phyloP scores from a whole-genome alignment of 257 asterid genomes.

The Solanum commersonii region DNA sequence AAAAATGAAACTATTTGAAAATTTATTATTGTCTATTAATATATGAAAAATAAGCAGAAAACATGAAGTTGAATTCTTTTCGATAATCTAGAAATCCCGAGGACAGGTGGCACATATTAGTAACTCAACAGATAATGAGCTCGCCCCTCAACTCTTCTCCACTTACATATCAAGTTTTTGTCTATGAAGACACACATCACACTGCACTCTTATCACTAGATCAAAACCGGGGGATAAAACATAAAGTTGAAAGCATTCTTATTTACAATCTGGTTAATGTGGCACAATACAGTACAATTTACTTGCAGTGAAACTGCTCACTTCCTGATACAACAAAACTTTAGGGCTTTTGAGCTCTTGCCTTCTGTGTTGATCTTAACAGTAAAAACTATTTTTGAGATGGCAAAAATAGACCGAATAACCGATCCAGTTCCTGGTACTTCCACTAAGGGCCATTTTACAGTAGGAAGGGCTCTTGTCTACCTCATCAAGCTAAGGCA shows the following conservation, averaged over 20 bases:
- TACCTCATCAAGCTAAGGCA: neutral
- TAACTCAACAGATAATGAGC: neutral
- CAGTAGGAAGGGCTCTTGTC: neutral
- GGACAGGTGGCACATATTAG: neutral
- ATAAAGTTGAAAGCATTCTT: neutral
- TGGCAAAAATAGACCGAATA: neutral
- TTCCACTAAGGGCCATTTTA: neutral
- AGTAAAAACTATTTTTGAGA: neutral
- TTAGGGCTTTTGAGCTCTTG: neutral
- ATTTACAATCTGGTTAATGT: neutral
- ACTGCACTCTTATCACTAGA: neutral
- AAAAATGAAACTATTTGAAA: neutral
- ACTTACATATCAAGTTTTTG: neutral
- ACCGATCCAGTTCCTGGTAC: neutral
- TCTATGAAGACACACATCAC: neutral
- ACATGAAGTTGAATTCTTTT: neutral
- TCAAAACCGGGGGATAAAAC: neutral
- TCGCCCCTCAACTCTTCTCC: neutral
- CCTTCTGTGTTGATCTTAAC: neutral
- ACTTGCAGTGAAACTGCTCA: neutral
- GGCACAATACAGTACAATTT: neutral
- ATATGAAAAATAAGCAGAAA: neutral
- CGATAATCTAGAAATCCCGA: neutral
- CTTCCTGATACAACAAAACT: neutral
- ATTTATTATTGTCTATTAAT: neutral